phyloP scores from a whole-genome alignment of 495 filamentous ascomycete species.

The Peziza echinospora region DNA sequence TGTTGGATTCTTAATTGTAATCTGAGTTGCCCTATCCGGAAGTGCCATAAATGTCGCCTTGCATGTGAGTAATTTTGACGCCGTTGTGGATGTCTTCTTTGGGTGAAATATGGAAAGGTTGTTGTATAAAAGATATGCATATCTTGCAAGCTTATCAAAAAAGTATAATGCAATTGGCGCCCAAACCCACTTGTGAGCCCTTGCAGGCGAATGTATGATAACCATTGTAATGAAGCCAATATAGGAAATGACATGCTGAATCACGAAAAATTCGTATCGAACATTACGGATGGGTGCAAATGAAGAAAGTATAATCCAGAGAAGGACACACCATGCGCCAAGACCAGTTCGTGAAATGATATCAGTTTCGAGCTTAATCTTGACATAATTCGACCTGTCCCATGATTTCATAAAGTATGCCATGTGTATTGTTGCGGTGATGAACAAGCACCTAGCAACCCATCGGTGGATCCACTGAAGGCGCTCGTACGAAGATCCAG shows the following conservation, averaged over 20 bases:
- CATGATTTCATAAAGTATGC: conserved; percentile 50
- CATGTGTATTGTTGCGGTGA: conserved; percentile 55
- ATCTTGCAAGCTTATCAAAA: conserved; percentile 43
- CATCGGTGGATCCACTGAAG: conserved; percentile 75
- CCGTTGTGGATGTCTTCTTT: neutral
- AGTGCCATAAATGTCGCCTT: conserved; percentile 42
- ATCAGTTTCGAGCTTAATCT: conserved; percentile 38
- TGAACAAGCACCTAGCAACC: conserved; percentile 49
- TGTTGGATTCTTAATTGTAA: conserved; percentile 46
- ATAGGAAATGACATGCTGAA: conserved; percentile 54
- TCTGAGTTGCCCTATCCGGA: conserved; percentile 38
- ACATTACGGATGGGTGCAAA: conserved; percentile 44
- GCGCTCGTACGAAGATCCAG: conserved; percentile 48
- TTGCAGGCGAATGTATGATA: conserved; percentile 39
- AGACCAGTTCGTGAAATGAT: conserved; percentile 45
- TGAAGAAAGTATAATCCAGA: conserved; percentile 48
- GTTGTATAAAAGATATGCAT: conserved; percentile 31
- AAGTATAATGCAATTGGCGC: conserved; percentile 46
- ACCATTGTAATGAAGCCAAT: conserved; percentile 45
- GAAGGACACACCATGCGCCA: conserved; percentile 49
- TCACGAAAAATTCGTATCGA: conserved; percentile 61
- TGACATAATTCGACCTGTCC: conserved; percentile 40
- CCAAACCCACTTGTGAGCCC: conserved; percentile 42
- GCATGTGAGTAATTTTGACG: conserved; percentile 7
- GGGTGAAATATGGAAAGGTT: conserved; percentile 45